Conservation (phyloP, 2,329 filamentous ascomycete genomes). For the Xylaria polymorpha region DNA sequence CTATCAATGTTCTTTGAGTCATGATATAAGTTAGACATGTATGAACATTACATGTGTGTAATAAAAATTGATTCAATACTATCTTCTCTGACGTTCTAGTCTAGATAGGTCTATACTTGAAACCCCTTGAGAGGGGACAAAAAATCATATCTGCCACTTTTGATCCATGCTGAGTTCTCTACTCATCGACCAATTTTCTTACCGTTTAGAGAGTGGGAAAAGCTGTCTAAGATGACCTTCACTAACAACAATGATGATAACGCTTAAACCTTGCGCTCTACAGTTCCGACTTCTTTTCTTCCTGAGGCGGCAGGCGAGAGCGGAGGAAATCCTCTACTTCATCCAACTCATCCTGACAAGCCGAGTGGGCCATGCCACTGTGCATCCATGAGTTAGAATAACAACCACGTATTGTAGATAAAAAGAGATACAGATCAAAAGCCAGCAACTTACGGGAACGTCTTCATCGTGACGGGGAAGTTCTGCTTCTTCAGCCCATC, state of each 20-base stretch:
- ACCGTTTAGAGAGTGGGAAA: neutral
- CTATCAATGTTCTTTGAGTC: neutral
- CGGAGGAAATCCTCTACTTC: conserved; percentile 75
- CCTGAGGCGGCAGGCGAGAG: conserved; percentile 58
- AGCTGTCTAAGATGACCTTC: neutral
- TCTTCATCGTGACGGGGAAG: conserved; percentile 78
- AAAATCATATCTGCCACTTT: neutral
- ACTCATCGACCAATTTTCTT: neutral
- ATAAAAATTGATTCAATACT: neutral
- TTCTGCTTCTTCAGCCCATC: conserved; percentile 75
- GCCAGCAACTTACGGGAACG: conserved; percentile 70
- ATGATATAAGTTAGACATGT: neutral
- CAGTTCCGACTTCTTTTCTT: conserved; percentile 55
- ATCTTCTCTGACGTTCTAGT: conserved; percentile 1
- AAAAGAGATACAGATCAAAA: conserved; percentile 22
- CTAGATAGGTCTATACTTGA: conserved; percentile 5
- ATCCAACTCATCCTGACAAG: conserved; percentile 81
- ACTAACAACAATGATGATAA: neutral
- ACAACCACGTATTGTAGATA: conserved; percentile 4
- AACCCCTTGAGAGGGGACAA: neutral
- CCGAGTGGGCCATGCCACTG: conserved; percentile 79
- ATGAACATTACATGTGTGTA: neutral
- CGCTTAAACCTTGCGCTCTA: conserved; percentile 32
- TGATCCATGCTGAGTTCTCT: neutral
- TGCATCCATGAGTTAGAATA: conserved; percentile 25